Evolutionary conservation across 2,329 filamentous ascomycete species (phyloP).

Genomic region (Ophiosphaerella narmari): DNA sequence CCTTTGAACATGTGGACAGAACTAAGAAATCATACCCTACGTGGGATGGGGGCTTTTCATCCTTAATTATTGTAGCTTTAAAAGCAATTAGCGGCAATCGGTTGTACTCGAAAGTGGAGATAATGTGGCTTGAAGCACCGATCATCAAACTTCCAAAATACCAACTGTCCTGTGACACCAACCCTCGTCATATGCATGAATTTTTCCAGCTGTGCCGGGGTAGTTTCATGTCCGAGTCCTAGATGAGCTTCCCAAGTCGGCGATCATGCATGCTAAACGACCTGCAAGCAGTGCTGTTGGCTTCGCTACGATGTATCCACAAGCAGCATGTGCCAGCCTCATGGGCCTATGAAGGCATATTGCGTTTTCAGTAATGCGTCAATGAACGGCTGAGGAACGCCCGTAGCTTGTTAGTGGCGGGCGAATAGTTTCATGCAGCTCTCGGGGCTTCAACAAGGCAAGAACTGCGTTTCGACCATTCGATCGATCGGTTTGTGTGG

Average conservation of each 20-base stretch:
- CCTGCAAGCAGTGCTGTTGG: neutral
- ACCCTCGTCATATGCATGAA: constrained; percentile 6
- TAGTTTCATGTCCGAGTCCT: constrained; percentile 2
- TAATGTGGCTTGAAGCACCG: neutral
- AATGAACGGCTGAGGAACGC: too few relatives aligned
- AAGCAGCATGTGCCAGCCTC: neutral
- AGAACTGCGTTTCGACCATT: too few relatives aligned
- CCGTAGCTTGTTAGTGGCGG: too few relatives aligned
- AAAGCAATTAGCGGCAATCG: constrained; percentile 3
- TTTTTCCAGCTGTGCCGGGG: constrained; percentile 12
- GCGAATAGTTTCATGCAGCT: too few relatives aligned
- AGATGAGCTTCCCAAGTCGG: constrained; percentile 3
- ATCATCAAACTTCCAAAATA: neutral
- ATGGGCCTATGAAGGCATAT: neutral
- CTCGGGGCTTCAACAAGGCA: too few relatives aligned
- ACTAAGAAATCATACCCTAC: constrained; percentile 1
- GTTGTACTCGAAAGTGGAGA: constrained; percentile 22
- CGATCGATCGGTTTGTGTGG: too few relatives aligned
- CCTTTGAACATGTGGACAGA: constrained; percentile 25
- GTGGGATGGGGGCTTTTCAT: constrained; percentile 3
- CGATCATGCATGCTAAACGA: constrained; percentile 12
- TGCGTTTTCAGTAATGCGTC: too few relatives aligned
- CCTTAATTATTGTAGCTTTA: constrained; percentile 9
- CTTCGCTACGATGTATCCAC: neutral
- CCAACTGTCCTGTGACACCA: neutral